Evolutionary conservation across 345 rosid species (phyloP).

Genomic region (Bruguiera parviflora): DNA sequence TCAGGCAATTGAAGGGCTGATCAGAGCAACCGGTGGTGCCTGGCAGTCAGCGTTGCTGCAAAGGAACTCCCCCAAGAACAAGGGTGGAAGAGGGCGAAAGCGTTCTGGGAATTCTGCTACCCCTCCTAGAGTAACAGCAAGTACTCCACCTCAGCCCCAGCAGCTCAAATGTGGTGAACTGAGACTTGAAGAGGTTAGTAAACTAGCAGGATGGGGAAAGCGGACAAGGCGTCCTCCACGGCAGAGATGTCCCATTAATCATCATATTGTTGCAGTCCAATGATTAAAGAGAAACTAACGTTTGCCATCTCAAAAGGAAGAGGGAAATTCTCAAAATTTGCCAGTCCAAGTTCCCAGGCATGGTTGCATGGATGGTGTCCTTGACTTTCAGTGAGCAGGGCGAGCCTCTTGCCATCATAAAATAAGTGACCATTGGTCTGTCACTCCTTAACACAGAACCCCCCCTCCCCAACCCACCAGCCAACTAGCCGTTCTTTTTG

Average conservation of each 20-base stretch:
- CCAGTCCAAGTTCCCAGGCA: slow-evolving; percentile 8
- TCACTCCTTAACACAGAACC: background rate
- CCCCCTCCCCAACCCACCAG: too few species aligned
- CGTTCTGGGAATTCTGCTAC: slow-evolving; percentile 8
- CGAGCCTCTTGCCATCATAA: background rate
- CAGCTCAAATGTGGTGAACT: slow-evolving; percentile 35
- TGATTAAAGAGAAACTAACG: background rate
- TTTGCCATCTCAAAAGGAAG: background rate
- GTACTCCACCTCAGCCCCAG: slow-evolving; percentile 16
- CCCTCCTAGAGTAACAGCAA: slow-evolving; percentile 15
- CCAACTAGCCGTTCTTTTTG: background rate
- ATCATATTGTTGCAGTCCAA: slow-evolving; percentile 21
- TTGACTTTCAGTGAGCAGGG: background rate
- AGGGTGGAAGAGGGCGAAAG: slow-evolving; percentile 51
- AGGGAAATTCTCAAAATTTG: background rate
- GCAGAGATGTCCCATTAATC: slow-evolving; percentile 44
- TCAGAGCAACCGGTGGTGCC: slow-evolving; percentile 57
- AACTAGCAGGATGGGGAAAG: slow-evolving; percentile 77
- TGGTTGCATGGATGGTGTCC: background rate
- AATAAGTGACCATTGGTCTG: slow-evolving; percentile 10
- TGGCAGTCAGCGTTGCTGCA: slow-evolving; percentile 48
- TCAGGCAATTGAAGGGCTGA: slow-evolving; percentile 61
- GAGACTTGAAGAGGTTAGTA: slow-evolving; percentile 41
- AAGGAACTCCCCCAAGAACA: slow-evolving; percentile 35
- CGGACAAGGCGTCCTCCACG: slow-evolving; percentile 75